Evolutionary conservation across 2,329 filamentous ascomycete species (phyloP), one percentile per base, ranked within the genome.

Genomic region (Ceratocystis smalleyi): DNA sequence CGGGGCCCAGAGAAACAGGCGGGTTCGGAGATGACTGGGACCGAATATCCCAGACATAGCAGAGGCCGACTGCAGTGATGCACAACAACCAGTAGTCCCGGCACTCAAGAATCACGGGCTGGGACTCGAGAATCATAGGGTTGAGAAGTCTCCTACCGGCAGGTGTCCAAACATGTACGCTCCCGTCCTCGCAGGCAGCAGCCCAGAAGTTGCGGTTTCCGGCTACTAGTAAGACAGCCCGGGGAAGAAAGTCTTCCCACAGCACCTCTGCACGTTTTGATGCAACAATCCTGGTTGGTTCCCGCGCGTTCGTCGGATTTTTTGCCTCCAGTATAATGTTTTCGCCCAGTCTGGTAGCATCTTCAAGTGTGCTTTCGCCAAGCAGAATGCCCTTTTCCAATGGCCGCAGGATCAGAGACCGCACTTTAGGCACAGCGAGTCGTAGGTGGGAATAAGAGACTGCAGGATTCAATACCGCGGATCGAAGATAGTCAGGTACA

Each of bases 201-300:
- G 89, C 87, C 88, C 94, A 99, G 72, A 97, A 91, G 69, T 88
- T 85, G 69, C 87, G 85, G 73, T 91, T 97, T 1, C 91, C 95
- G 0, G 92, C 94, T 1, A 95, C 86, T 1, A 97, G 80, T n/a
- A 99, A 82, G 27, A 96, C 88, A 5, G 90, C 84, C 66, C 87
- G 83, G 0, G 92, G 91, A 15, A 99, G 77, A 70, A 89, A 99
- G 71, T 99, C 95, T 71, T 96, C 89, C 94, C 95, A 99, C 2
- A 97, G 74, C 0, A 87, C 78, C 64, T 86, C 84, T 3, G 90
- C 90, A 64, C 89, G 84, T 71, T 90, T 92, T 1, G 85, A 88
- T 47, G 94, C 85, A 4, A 84, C 88, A 51, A 99, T 83, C 43
- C 89, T 85, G 3, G 90, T 88, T 1, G 94, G 94, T 66, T 97